Conservation (phyloP, 2,329 filamentous ascomycete genomes). For the Metarhizium robertsii region DNA sequence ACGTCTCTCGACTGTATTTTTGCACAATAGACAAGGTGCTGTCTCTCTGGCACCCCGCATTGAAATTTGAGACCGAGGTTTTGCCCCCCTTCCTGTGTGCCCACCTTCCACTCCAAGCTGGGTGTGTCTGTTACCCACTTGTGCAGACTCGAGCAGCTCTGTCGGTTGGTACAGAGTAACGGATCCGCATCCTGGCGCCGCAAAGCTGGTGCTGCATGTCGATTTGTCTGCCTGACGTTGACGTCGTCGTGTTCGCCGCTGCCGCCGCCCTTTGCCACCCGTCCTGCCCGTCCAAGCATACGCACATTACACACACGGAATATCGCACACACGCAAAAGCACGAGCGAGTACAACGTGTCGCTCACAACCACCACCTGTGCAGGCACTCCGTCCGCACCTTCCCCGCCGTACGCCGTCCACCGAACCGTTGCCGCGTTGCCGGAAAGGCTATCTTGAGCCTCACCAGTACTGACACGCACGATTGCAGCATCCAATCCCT, state of each 20-base stretch:
- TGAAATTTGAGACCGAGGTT: not conserved
- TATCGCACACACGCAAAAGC: not conserved
- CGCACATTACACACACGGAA: not conserved
- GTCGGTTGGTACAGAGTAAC: not conserved
- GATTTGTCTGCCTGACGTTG: not conserved
- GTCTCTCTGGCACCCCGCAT: not conserved
- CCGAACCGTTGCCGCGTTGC: slow-evolving; percentile 2
- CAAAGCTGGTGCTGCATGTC: not conserved
- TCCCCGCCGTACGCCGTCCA: slow-evolving; percentile 3
- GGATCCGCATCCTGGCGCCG: not conserved
- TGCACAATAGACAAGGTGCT: not conserved
- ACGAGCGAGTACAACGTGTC: not conserved
- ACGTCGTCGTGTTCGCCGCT: not conserved
- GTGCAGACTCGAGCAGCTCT: not conserved
- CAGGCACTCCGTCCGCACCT: slow-evolving; percentile 3
- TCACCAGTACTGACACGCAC: not conserved
- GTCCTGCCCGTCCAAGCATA: not conserved
- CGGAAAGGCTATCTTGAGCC: slow-evolving; percentile 5
- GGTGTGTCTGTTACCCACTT: not conserved
- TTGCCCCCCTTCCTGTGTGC: not conserved
- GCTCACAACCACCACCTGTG: slow-evolving; percentile 1
- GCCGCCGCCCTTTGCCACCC: not conserved
- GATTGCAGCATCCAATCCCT: not conserved
- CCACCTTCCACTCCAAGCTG: not conserved
- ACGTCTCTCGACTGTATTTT: not conserved